Conservation (phyloP, 2,329 filamentous ascomycete species). For the Amauroascus niger region DNA sequence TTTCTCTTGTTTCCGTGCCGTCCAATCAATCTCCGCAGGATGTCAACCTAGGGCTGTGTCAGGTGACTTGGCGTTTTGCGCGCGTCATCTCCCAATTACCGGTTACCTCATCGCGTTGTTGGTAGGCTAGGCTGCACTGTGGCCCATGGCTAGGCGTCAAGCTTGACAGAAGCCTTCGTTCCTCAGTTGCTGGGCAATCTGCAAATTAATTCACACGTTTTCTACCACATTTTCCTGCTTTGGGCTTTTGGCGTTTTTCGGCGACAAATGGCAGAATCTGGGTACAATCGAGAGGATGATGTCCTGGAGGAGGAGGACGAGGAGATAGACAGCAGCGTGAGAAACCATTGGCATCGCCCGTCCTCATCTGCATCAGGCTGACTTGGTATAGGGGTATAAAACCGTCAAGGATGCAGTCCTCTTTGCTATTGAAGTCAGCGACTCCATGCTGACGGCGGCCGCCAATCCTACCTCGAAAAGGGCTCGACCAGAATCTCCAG, state of each 20-base stretch:
- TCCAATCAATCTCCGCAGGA: background rate
- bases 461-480: constrained; percentile 60
- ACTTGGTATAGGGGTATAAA: constrained; percentile 63
- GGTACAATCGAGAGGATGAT: constrained; percentile 32
- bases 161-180: too few relatives aligned
- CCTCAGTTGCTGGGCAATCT: too few relatives aligned
- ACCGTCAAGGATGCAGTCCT: constrained; percentile 94
- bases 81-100: background rate
- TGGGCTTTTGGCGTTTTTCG: background rate
- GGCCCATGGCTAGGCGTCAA: background rate
- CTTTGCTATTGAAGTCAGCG: constrained; percentile 85
- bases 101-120: background rate
- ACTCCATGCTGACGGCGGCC: constrained; percentile 69
- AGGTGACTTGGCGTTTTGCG: constrained; percentile 10
- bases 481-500: constrained; percentile 64
- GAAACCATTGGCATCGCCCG: background rate
- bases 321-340: constrained; percentile 36
- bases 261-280: constrained; percentile 30
- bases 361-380: background rate
- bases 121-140: background rate
- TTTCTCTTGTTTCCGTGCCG: background rate
- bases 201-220: too few relatives aligned
- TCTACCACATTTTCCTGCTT: background rate
- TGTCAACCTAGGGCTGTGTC: background rate
- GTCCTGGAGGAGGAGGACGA: constrained; percentile 39